A percentile compares a stretch with the other conserved stretches of the same genome.
phyloP scores from a whole-genome alignment of 1,284 basidiomycete species.

The Ceratobasidium sp. region DNA sequence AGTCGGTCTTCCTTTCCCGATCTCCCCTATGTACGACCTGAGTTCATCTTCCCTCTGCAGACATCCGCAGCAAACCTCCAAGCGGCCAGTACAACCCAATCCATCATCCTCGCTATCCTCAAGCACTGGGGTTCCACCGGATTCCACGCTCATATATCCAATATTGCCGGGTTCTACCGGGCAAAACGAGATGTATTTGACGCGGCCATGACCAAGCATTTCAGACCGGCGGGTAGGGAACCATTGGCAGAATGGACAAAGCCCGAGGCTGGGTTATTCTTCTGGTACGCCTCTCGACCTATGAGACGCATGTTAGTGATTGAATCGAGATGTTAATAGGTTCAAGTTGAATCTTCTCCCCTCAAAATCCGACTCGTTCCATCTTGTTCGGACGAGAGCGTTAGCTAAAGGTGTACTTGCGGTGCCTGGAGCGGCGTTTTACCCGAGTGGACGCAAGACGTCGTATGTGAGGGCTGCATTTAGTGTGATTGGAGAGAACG shows the following conservation, averaged over 20 bases:
- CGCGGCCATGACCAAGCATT: conserved; percentile 76
- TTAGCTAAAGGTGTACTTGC: too few relatives aligned
- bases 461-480: too few relatives aligned
- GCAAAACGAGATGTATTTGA: conserved; percentile 86
- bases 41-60: conserved; percentile 57
- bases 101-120: conserved; percentile 77
- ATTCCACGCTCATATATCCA: conserved; percentile 79
- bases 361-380: too few relatives aligned
- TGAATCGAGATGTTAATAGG: conserved; percentile 56
- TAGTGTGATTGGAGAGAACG: too few relatives aligned
- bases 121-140: conserved; percentile 82
- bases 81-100: conserved; percentile 80
- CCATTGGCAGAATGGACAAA: conserved; percentile 85
- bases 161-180: conserved; percentile 84
- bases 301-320: too few relatives aligned
- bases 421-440: too few relatives aligned
- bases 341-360: conserved; percentile 71
- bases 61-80: conserved; percentile 74
- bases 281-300: conserved; percentile 70
- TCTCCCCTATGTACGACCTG: not conserved
- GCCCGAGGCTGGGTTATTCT: conserved; percentile 92
- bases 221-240: conserved; percentile 58
- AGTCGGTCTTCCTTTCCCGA: conserved; percentile 50
- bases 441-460: too few relatives aligned
- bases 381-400: too few relatives aligned